A percentile compares a stretch with the other conserved stretches of the same genome.
Conservation (phyloP, 768 basidiomycete species). For the Lenzites betulinus region DNA sequence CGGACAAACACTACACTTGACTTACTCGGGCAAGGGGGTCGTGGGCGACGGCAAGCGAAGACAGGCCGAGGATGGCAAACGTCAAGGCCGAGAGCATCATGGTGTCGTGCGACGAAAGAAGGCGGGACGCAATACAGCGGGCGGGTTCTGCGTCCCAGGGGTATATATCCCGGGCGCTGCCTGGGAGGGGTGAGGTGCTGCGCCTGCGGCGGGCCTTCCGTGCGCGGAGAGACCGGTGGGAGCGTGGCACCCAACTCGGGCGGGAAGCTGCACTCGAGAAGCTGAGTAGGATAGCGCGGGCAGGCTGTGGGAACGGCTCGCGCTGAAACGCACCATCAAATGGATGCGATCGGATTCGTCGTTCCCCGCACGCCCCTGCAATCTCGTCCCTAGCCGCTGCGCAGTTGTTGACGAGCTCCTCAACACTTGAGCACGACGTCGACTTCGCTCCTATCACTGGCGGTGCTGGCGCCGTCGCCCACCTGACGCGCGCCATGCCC, state of each 20-base stretch:
- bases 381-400: not conserved
- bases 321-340: slow-evolving; percentile 11
- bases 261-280: not conserved
- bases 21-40: slow-evolving; percentile 10
- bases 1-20: not conserved
- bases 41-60: slow-evolving; percentile 13
- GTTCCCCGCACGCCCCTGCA: not conserved
- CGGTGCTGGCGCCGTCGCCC: not conserved
- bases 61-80: slow-evolving; percentile 14
- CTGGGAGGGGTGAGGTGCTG: slow-evolving; percentile 20
- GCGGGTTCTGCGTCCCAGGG: slow-evolving; percentile 18
- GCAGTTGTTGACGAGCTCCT: slow-evolving; percentile 6
- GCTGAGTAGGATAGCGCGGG: no score
- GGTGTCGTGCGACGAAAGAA: slow-evolving; percentile 8
- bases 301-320: slow-evolving; percentile 2
- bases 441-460: not conserved
- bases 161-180: slow-evolving; percentile 18
- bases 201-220: slow-evolving; percentile 11
- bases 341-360: slow-evolving; percentile 1
- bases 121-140: slow-evolving; percentile 2
- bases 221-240: slow-evolving; percentile 18
- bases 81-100: slow-evolving; percentile 14
- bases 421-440: no score
- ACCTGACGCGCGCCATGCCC: not conserved
- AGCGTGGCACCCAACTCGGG: slow-evolving; percentile 2